Base-by-base conservation (phyloP, 805 yeast genomes). In the Candida schatavii region DNA sequence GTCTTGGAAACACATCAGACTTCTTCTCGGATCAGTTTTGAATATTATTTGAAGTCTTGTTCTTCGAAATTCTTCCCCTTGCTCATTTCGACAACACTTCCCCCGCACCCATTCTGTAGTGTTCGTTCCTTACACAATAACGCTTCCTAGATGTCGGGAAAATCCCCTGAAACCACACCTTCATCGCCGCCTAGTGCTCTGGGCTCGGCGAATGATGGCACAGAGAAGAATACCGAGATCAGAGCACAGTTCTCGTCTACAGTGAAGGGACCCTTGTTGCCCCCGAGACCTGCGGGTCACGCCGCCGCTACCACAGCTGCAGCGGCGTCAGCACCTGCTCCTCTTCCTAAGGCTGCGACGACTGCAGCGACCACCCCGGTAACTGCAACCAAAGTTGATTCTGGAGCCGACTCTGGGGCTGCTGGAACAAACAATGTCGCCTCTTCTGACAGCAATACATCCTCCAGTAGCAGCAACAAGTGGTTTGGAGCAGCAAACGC, bases 161-260 rank as follows among this genome's bases (percentile, higher is more conserved):
- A 20, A n/a, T 7, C 26, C n/a, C 26, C 26, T 9, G 36, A 33
- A 20, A 17, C 36, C 10, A 17, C 5, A 14, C 26, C 36, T 4
- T 11, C 26, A 4, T 9, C 25, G 6, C 36, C 36, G n/a, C 36
- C 6, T 14, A 22, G 35, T 5, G 21, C 21, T 9, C 11, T 11
- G 11, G 35, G 35, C 21, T 20, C 15, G 20, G 18, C 15, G 20
- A 15, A 4, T 15, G 35, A 31, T 15, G 27, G 27, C 27, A 7
- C 27, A 7, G 32, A 29, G 32, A 29, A 29, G 32, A 33, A 20
- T 17, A 33, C 9, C n/a, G 36, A 33, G 20, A 18, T 33, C 14
- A 33, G 36, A 33, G 36, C 36, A 14, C 17, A 33, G 11, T 33
- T 33, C 36, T 33, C 36, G 17, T 20, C 32, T 6, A 29, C 32